These are phyloP conservation scores for Alnus rubra DNA, from an alignment of 306 rosid species.

Conservation along the genomic window DNA sequence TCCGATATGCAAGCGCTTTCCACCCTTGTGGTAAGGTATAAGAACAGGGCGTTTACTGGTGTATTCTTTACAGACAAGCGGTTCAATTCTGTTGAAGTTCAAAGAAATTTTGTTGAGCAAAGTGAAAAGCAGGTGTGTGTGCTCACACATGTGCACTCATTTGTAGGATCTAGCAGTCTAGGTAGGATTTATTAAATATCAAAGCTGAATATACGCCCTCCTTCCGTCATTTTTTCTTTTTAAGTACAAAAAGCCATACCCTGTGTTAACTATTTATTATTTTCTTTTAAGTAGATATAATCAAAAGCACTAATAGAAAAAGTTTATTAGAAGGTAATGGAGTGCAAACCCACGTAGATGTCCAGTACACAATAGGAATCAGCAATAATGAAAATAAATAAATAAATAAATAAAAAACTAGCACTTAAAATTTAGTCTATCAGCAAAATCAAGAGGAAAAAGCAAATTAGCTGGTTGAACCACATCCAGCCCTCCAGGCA, in stretches of 20 bases:
- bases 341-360: not conserved
- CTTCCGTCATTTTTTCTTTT: not conserved
- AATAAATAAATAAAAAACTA: not conserved
- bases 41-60: constrained; percentile 71
- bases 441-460: not conserved
- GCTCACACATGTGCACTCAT: not conserved
- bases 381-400: not conserved
- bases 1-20: constrained; percentile 93
- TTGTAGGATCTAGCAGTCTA: not conserved
- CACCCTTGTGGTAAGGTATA: constrained; percentile 94
- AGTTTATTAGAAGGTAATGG: not conserved
- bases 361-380: not conserved
- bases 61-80: constrained; percentile 92
- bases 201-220: not conserved
- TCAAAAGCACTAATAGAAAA: not conserved
- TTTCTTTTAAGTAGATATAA: not conserved
- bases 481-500: not conserved
- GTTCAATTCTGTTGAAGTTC: constrained; percentile 69
- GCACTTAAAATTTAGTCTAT: not conserved
- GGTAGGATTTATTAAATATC: not conserved
- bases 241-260: not conserved
- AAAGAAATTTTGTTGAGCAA: constrained; percentile 14
- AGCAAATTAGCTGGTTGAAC: not conserved
- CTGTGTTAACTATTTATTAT: not conserved
- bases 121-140: not conserved